Evolutionary conservation across 2,329 filamentous ascomycete genomes (phyloP).

Genomic region (Emmonsiellopsis sp.): DNA sequence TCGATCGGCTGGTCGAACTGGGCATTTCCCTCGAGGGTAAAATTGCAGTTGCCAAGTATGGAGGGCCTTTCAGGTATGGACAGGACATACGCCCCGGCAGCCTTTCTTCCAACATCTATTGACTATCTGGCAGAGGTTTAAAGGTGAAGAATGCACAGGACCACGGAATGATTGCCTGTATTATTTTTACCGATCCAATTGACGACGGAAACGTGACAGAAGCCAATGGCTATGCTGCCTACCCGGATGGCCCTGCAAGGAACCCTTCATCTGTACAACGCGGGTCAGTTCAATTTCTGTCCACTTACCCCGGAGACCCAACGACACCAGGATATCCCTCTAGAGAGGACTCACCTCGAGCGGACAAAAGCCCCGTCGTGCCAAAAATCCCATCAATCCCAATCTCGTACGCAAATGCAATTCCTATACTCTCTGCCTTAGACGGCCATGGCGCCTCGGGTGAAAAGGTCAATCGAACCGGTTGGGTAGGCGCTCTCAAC

Average conservation of each 20-base stretch:
- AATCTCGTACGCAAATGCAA: constrained; percentile 21
- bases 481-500: constrained; percentile 24
- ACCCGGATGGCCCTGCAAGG: constrained; percentile 34
- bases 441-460: constrained; percentile 24
- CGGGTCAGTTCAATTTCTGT: constrained; percentile 32
- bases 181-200: constrained; percentile 38
- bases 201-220: constrained; percentile 40
- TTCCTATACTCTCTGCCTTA: constrained; percentile 22
- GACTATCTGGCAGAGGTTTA: constrained; percentile 23
- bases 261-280: constrained; percentile 38
- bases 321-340: constrained; percentile 25
- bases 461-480: constrained; percentile 21
- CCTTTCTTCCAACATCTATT: neutral
- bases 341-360: constrained; percentile 16
- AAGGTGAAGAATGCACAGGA: constrained; percentile 41
- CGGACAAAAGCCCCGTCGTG: constrained; percentile 17
- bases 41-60: constrained; percentile 39
- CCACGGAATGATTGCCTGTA: constrained; percentile 34
- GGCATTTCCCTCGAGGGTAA: constrained; percentile 38
- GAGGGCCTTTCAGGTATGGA: constrained; percentile 27
- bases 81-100: neutral
- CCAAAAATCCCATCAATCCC: constrained; percentile 27
- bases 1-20: constrained; percentile 31
- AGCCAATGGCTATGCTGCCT: constrained; percentile 36
- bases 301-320: constrained; percentile 18